Conservation (phyloP, 2,329 filamentous ascomycete genomes). For the Sporothrix pseudoabietina region DNA sequence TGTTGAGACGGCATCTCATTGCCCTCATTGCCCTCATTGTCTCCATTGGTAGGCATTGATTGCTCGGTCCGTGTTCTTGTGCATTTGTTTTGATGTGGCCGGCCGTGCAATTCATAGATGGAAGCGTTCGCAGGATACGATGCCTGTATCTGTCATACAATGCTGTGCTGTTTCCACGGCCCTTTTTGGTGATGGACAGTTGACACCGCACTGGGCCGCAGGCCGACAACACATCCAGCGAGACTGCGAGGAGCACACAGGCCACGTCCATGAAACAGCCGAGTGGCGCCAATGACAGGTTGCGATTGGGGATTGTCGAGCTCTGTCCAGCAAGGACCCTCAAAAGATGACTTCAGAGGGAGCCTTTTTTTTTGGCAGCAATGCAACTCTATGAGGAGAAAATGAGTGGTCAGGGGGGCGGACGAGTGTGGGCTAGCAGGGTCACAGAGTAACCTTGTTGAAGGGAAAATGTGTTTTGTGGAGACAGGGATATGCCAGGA, state of each 20-base stretch:
- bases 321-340: conserved; percentile 27
- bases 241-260: conserved; percentile 26
- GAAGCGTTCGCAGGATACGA: not conserved
- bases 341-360: conserved; percentile 1
- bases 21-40: not conserved
- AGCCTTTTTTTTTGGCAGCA: conserved; percentile 12
- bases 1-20: not conserved
- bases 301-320: conserved; percentile 30
- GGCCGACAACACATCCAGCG: conserved; percentile 11
- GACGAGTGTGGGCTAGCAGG: not conserved
- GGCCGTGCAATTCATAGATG: not conserved
- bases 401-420: conserved; percentile 2
- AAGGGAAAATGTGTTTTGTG: not conserved
- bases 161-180: not conserved
- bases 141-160: not conserved
- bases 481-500: not conserved
- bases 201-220: not conserved
- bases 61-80: not conserved
- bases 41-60: not conserved
- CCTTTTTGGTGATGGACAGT: not conserved
- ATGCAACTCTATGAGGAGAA: conserved; percentile 17
- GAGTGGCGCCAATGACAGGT: conserved; percentile 37
- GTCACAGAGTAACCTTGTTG: conserved; percentile 20
- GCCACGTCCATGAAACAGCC: conserved; percentile 43
- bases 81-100: conserved; percentile 9